Evolutionary conservation across 441 rosid species (phyloP), one percentile per base, ranked within the genome.

Genomic region (Gossypium lobatum): DNA sequence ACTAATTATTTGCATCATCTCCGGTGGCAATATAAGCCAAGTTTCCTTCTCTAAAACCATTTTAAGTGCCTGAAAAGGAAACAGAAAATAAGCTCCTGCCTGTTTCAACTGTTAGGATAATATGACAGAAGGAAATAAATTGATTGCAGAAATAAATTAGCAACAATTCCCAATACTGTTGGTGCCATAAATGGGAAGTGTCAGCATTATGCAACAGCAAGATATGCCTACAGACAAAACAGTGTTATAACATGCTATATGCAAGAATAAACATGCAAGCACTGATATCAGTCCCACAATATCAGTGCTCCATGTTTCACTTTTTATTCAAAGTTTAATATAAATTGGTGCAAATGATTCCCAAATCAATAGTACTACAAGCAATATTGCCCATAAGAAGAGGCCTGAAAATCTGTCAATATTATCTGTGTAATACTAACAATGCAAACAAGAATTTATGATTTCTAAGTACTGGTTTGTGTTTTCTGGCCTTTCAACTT

Each of bases 41-140:
- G 76, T 88, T 83, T 96, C 99, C 92, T 83, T 92, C 85, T 96
- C 99, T 83, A 96, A 78, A 76, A 96, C 98, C 99, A 93, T 92
- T 85, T 91, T 92, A 80, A 96, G 89, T 50, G 99, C 99, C 99
- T 96, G 86, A 62, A 78, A 74, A 82, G 62, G 28, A 59, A 79
- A 67, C 46, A 67, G 20, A 73, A 78, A 31, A 4, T 3, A 6
- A n/a, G 55, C 14, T 21, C 8, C 5, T 34, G 9, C 39, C 39
- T 34, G 17, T 65, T 65, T 54, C 57, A 52, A 64, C 54, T 6
- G 62, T 2, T 18, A 16, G 39, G 23, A 16, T 20, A 17, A 28
- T 20, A 3, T 34, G 61, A 50, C 11, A 37, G n/a, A 50, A 37
- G 54, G 45, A 48, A n/a, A 23, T 50, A 13, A 14, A 72, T 25